Conservation (phyloP, 441 rosid species). For the Euphorbia schlechtendalii region DNA sequence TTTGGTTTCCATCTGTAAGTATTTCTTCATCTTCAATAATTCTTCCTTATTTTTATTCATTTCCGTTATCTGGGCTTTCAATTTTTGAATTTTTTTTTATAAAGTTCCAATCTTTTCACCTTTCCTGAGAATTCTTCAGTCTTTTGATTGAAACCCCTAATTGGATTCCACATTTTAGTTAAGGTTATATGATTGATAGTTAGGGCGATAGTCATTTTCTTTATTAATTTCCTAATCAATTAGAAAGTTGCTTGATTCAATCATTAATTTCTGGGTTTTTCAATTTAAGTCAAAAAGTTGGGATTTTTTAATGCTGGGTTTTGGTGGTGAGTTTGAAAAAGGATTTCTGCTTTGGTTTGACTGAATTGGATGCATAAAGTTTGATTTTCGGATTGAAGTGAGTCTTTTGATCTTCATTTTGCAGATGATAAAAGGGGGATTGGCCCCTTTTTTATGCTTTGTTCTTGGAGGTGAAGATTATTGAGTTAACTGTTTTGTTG, state of each 20-base stretch:
- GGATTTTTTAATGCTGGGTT: constrained; percentile 16
- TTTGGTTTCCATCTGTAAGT: constrained; percentile 18
- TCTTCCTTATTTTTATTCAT: not conserved
- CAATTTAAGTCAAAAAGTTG: constrained; percentile 14
- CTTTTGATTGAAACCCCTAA: constrained; percentile 1
- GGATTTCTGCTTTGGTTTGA: constrained; percentile 16
- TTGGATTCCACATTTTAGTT: constrained; percentile 6
- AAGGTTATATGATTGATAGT: constrained; percentile 1
- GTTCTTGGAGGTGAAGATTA: constrained; percentile 14
- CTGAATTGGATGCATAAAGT: not conserved
- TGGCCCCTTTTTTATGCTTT: constrained; percentile 11
- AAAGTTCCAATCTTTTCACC: constrained; percentile 3
- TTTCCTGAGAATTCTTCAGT: constrained; percentile 3
- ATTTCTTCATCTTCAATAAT: not conserved
- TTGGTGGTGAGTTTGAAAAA: not conserved
- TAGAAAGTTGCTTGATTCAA: constrained; percentile 2
- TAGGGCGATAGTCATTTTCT: too few species aligned
- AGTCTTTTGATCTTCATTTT: constrained; percentile 16
- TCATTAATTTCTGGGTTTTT: constrained; percentile 10
- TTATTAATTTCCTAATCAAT: too few species aligned
- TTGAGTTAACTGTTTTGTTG: constrained; percentile 2
- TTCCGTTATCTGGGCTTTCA: not conserved
- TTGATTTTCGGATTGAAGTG: constrained; percentile 4
- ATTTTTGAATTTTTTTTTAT: not conserved
- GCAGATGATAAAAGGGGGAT: constrained; percentile 5